Evolutionary conservation across 768 basidiomycete genomes (phyloP), one percentile per base, ranked within the genome.

Genomic region (Suillus clintonianus): DNA sequence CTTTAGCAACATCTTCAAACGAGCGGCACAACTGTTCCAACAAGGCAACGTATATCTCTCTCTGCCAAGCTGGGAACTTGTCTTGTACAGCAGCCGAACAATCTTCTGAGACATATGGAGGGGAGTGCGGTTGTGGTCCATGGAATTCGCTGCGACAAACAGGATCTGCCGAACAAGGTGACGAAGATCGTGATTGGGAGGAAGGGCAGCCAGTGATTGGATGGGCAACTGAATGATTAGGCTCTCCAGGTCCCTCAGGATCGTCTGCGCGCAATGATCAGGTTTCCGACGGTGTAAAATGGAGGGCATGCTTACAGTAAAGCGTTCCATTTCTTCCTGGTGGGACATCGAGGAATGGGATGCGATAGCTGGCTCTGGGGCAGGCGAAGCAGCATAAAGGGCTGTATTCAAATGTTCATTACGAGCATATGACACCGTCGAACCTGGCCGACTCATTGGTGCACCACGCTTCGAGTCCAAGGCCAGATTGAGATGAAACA

Each of bases 71-170:
- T 92, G 89, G 3, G 87, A 87, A 5, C 85, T 83, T 1, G 92
- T 92, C 81, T 96, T 96, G 82, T 95, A 99, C 63, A 99, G 77
- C 37, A 95, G 82, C 74, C 97, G 96, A 5, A 99, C 97, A 61
- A 97, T 91, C 79, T 97, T 97, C 77, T 99, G 97, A 1, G 97
- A 95, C 81, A 97, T 95, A 69, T 88, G 83, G 63, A 99, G 80
- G 1, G 95, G 93, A 4, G 95, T 97, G 59, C 92, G 90, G 62
- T 93, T 89, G 66, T 88, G 88, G 61, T 95, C 92, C 17, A 81
- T 77, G 2, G 93, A 89, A 67, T 92, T 89, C 5, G 85, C 86
- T n/a, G 94, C 92, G 59, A 96, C 83, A 65, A 85, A 82, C 15
- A 96, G 82, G 56, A 98, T 88, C 71, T 94, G 92, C 53, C 91